Evolutionary conservation across 139 green algal species (phyloP), one percentile per base, ranked within the genome.

Genomic region (Gonium pectorale): DNA sequence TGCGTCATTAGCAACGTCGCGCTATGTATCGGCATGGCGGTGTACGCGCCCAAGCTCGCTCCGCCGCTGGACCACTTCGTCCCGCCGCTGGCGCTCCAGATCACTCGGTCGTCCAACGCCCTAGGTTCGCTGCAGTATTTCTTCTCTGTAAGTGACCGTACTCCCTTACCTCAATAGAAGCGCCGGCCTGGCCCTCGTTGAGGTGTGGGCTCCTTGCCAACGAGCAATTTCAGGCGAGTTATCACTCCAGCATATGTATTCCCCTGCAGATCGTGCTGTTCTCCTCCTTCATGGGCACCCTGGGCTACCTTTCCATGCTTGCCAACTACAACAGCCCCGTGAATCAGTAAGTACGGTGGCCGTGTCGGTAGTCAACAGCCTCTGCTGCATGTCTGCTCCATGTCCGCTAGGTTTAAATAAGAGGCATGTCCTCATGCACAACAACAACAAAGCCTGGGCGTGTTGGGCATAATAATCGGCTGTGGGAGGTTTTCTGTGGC

Each of bases 271-370:
- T 87, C 44, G 69, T 87, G 68, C 2, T 71, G 7, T 77, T 87
- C 43, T 73, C 49, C 70, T 67, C 40, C 67, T 75, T 87, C 69
- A 79, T 87, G 81, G 81, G 81, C 40, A 74, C 35, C 24, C 69
- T 87, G 56, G 81, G 68, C 43, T 87, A 87, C 81, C 59, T 87
- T 0, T 56, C 59, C 41, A 67, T 87, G 69, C 68, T 87, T 21
- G 81, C 81, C 5, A 87, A 87, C 69, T 81, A 80, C 81, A 87
- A 87, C 80, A 33, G 41, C 0, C 80, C 80, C 60, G 24, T 64
- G 9, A 83, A 83, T 24, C 33, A 51, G 77, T 83, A 41, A 38
- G 77, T 5, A n/a, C n/a, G n/a, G n/a, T n/a, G n/a, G n/a, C n/a
- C n/a, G n/a, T n/a, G n/a, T n/a, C n/a, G n/a, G n/a, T n/a, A n/a